Evolutionary conservation across 768 basidiomycete species (phyloP), one percentile per base, ranked within the genome.

Genomic region (Lentinula sp.): DNA sequence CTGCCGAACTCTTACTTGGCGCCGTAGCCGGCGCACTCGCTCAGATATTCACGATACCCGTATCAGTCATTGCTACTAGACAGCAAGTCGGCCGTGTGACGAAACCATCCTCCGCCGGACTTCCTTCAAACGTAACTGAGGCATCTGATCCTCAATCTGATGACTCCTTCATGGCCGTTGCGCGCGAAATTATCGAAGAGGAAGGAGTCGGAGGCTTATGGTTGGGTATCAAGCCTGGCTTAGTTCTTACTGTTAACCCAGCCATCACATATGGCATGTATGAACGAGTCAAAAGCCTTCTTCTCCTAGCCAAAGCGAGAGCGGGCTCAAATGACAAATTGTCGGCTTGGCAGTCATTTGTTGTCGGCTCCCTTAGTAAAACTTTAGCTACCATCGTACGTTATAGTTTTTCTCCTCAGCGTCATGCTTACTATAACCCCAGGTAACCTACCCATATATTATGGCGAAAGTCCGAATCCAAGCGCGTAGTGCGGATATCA

Each of bases 31-130:
- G 96, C 2, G 96, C 87, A 0, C 84, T 98, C 16, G 95, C 95
- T 4, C 97, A 98, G 72, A 88, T 98, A 60, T 98, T 98, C 76
- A 99, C 97, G 21, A 97, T 98, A 65, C 97, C 97, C 9, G 96
- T 98, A 13, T 85, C 93, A 6, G 96, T 98, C 55, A 97, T 99
- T 68, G 97, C 97, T 15, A 98, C 96, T 4, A 85, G 97, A 13
- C 97, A 99, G 73, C 97, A 99, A 75, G 84, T 98, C 54, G 90
- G 91, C 46, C 79, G 78, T 13, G 72, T 78, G 0, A 39, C 48
- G 28, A 40, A 32, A 11, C 9, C 50, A 28, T 42, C 55, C 11
- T 21, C 37, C 57, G 7, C 8, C 10, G 42, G 37, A 16, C 31
- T 55, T 35, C 53, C 48, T 21, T 49, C 53, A n/a, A 43, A 67